Evolutionary conservation across 257 asterid genomes (phyloP).

Genomic region (Leonotis leonurus): DNA sequence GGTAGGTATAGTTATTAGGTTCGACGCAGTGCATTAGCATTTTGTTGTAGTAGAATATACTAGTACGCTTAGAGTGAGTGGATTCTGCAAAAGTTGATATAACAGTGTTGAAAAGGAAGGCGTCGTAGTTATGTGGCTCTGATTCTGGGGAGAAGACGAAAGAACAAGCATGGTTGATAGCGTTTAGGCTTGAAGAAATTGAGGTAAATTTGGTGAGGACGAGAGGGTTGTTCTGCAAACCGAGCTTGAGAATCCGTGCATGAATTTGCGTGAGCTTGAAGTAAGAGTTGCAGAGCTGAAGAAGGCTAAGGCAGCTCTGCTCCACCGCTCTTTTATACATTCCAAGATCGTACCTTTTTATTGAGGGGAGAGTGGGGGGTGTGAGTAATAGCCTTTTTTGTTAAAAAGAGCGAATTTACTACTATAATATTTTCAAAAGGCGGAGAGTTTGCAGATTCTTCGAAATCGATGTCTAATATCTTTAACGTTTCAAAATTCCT

Average conservation of each 20-base stretch:
- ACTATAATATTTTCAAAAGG: no score
- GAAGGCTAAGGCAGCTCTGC: conserved; percentile 57
- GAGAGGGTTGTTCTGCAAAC: conserved; percentile 51
- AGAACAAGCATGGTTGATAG: conserved; percentile 47
- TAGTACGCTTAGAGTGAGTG: conserved; percentile 25
- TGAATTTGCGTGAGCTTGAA: conserved; percentile 59
- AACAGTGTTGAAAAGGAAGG: conserved; percentile 71
- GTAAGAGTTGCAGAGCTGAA: conserved; percentile 51
- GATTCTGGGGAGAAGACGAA: conserved; percentile 46
- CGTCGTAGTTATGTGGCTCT: conserved; percentile 38
- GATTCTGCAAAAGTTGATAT: conserved; percentile 59
- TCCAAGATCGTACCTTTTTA: not conserved
- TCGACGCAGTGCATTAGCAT: conserved; percentile 39
- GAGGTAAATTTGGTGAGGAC: conserved; percentile 68
- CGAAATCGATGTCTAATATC: conserved; percentile 25
- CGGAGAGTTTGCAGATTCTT: not conserved
- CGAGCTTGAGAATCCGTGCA: conserved; percentile 45
- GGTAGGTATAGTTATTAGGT: conserved; percentile 71
- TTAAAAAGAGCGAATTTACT: not conserved
- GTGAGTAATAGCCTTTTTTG: not conserved
- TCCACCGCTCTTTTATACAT: conserved; percentile 53
- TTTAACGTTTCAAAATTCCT: conserved; percentile 6
- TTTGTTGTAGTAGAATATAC: conserved; percentile 31
- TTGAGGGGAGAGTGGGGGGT: not conserved
- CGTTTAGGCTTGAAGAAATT: conserved; percentile 45